Conservation (phyloP, 2,329 filamentous ascomycete species). For the Epicoccum nigrum region DNA sequence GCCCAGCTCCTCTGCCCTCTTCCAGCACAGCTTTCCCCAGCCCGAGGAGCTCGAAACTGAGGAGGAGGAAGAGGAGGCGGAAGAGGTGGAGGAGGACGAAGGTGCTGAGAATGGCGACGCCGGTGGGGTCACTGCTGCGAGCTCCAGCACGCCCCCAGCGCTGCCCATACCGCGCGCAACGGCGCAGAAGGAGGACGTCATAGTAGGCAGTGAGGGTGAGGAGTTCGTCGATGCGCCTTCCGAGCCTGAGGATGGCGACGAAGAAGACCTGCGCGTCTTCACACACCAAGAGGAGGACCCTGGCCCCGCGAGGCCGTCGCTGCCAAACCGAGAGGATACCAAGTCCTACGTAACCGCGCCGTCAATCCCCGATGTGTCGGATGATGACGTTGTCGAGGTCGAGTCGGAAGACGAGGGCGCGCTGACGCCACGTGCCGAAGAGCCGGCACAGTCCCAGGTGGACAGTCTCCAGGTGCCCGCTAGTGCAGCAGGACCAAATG, state of each 20-base stretch:
- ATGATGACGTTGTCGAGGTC: slow-evolving; percentile 12
- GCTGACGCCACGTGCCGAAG: slow-evolving; percentile 12
- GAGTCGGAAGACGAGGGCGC: slow-evolving; percentile 7
- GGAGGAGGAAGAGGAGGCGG: slow-evolving; percentile 35
- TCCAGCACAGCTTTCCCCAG: slow-evolving; percentile 52
- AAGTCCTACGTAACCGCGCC: slow-evolving; percentile 44
- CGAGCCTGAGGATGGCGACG: slow-evolving; percentile 37
- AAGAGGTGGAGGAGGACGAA: slow-evolving; percentile 24
- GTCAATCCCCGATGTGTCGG: slow-evolving; percentile 21
- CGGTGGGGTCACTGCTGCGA: slow-evolving; percentile 25
- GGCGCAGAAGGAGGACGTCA: slow-evolving; percentile 29
- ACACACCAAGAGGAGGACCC: slow-evolving; percentile 24
- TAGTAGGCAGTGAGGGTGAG: slow-evolving; percentile 25
- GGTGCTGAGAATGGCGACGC: slow-evolving; percentile 11
- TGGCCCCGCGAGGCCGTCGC: slow-evolving; percentile 15
- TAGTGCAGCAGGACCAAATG: slow-evolving; percentile 19
- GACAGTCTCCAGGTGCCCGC: slow-evolving; percentile 40
- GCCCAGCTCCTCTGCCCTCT: slow-evolving; percentile 47
- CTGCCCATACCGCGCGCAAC: slow-evolving; percentile 39
- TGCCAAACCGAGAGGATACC: slow-evolving; percentile 34
- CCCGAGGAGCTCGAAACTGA: slow-evolving; percentile 45
- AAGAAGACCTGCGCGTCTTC: slow-evolving; percentile 26
- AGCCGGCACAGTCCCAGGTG: slow-evolving; percentile 32
- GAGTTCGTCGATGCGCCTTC: slow-evolving; percentile 40
- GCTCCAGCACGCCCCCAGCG: slow-evolving; percentile 33